Base-by-base conservation (phyloP, 192 early-diverging fungal genomes). In the Haplosporangium gracile region DNA sequence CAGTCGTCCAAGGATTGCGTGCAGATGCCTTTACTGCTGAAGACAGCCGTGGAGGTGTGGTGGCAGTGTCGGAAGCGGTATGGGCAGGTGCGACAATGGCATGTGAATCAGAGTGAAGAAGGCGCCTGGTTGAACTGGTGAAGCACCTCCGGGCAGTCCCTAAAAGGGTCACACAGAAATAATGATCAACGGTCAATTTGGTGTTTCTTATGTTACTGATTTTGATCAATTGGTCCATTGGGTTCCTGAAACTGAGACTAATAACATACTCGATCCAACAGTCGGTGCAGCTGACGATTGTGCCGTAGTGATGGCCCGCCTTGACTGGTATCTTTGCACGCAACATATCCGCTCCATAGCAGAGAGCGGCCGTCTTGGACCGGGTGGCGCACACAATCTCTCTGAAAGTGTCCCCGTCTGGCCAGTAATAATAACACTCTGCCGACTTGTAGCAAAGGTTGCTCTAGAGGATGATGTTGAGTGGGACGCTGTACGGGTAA, bases 221-320 rank as follows among this genome's bases (percentile, higher is more conserved):
- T 38, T 38, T 15, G 69, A 24, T 70, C 68, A 34, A 18, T 40
- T 20, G 36, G 8, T 18, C 49, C 16, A 20, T 51, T 26, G 68
- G 32, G 34, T 70, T 34, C 8, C 22, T 71, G 60, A 34, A 29
- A 65, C 13, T 65, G 60, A 32, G 29, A 15, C 10, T 65, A 1
- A 18, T 2, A 13, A 26, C 75, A 43, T 77, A 77, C 76, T 69
- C 40, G 75, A 77, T 77, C 36, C 60, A 15, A n/a, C 16, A 2
- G 57, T 11, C 7, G 36, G 0, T 38, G 39, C 22, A 26, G 70
- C 22, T 24, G 39, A 22, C 39, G 70, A 42, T 32, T 65, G 70
- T 16, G 8, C n/a, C 22, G 36, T 42, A 22, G 39, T 71, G 4
- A 42, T 9, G 8, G 40, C 9, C 8, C 53, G 53, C 29, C 38